Evolutionary conservation across 768 basidiomycete species (phyloP), one percentile per base, ranked within the genome.

Genomic region (Lepiota subincarnata): DNA sequence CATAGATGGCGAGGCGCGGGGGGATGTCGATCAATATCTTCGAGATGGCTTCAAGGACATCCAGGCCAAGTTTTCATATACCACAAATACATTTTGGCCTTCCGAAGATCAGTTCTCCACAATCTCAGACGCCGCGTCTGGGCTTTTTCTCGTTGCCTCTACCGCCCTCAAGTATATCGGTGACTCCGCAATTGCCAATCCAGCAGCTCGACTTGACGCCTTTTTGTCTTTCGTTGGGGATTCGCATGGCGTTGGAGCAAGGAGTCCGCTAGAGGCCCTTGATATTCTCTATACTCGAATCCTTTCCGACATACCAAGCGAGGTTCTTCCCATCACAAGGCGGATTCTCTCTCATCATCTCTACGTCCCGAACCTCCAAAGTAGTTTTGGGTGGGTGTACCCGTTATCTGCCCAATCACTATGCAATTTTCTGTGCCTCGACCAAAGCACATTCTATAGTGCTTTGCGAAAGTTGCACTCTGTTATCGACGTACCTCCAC

Each of bases 281-380:
- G 54, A 55, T 20, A 19, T 46, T 6, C 54, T 55, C 28, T 55
- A 55, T 18, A 19, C 20, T 4, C 39, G n/a, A 19, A 55, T 43
- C 11, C 53, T 55, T 14, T 14, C 28, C 10, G 39, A 31, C 2
- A 20, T 39, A 14, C 28, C 46, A 1, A 3, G 42, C 16, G 14
- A 22, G 3, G 37, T 49, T 8, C 10, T 49, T 24, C 48, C 48
- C 6, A 50, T 20, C 4, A 50, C 37, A 2, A 37, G 20, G 36
- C 48, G 36, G 7, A 49, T 49, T n/a, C 24, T 49, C 22, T 49
- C 48, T 18, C 24, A 45, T 28, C 26, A 26, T 13, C 12, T 45
- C 14, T 26, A 5, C 13, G n/a, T 28, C 10, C 44, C 44, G 14
- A 45, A n/a, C 2, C 26, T 45, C 12, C 31, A 3, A 6, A 1